Base-by-base conservation (phyloP, 139 green algal species). In the Nannochloris sp. region DNA sequence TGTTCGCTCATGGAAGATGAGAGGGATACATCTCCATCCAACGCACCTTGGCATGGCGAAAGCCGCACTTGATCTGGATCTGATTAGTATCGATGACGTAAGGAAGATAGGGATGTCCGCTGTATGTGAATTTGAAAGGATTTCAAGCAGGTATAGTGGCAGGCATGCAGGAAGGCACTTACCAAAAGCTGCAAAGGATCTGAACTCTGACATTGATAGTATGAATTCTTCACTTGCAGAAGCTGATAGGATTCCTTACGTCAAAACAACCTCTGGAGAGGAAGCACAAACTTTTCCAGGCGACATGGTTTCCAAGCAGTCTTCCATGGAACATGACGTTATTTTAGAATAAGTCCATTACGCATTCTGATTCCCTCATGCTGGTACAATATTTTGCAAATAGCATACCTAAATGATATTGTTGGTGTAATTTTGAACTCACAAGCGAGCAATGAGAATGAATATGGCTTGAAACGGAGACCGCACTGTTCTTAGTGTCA, bases 31-130 rank as follows among this genome's bases (percentile, higher is more conserved):
- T 49, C 58, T 82, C n/a, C 59, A 75, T 61, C 51, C 49, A 23
- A 78, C 71, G 18, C 66, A 78, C 49, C 62, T 84, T 34, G 78
- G 75, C 58, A 80, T 83, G 75, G 71, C 78, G 3, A 19, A 57
- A 49, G 44, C 78, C 40, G 31, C 56, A 9, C 50, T 62, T 58
- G 70, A 62, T 1, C 21, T 80, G 51, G 71, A 68, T 15, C 57
- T 84, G 44, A 40, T 84, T 23, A 69, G 75, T 46, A 24, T 23
- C 1, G 54, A 63, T 0, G 71, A 60, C 9, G 67, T 84, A 44
- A 60, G 70, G 50, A 62, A 34, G 3, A 61, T 83, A 19, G 70
- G 29, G 8, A 25, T 62, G n/a, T 53, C 64, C 1, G 78, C 71
- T 16, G 44, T 40, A 1, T 43, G 29, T 12, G 71, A 78, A 43